These are phyloP conservation scores for Euphorbia peplus DNA, from an alignment of 345 rosid species.

Conservation along the genomic window DNA sequence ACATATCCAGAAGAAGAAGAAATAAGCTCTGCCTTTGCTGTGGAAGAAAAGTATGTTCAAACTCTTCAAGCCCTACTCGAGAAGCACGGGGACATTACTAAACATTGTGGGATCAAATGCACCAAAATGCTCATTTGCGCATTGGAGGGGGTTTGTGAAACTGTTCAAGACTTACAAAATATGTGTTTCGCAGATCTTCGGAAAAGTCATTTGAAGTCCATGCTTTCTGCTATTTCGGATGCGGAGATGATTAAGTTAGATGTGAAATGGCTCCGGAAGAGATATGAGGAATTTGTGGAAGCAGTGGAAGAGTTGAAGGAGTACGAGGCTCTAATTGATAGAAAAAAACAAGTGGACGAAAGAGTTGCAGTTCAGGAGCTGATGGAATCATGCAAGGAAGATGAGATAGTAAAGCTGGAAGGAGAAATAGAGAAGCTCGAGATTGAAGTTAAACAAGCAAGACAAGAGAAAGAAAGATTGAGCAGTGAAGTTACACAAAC, in stretches of 20 bases:
- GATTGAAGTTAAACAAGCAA: constrained; percentile 3
- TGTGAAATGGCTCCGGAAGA: constrained; percentile 12
- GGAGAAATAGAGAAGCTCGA: constrained; percentile 2
- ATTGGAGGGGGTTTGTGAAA: constrained; percentile 8
- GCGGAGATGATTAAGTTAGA: constrained; percentile 3
- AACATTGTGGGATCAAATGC: not conserved
- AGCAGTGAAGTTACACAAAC: too few relatives aligned
- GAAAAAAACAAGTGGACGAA: not conserved
- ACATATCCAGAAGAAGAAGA: not conserved
- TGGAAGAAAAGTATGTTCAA: not conserved
- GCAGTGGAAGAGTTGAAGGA: not conserved
- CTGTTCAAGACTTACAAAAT: not conserved
- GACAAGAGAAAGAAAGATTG: not conserved
- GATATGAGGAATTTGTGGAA: constrained; percentile 7
- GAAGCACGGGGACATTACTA: constrained; percentile 9
- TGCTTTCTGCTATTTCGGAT: constrained; percentile 5
- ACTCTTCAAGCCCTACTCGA: constrained; percentile 9
- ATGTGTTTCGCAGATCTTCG: not conserved
- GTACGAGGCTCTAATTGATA: not conserved
- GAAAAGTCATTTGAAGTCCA: not conserved
- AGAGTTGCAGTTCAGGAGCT: not conserved
- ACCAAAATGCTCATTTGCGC: not conserved
- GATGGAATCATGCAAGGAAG: constrained; percentile 2
- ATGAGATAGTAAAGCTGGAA: constrained; percentile 10
- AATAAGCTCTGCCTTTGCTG: not conserved